Evolutionary conservation across 495 filamentous ascomycete genomes (phyloP).

Genomic region (Talaromyces trachyspermus): DNA sequence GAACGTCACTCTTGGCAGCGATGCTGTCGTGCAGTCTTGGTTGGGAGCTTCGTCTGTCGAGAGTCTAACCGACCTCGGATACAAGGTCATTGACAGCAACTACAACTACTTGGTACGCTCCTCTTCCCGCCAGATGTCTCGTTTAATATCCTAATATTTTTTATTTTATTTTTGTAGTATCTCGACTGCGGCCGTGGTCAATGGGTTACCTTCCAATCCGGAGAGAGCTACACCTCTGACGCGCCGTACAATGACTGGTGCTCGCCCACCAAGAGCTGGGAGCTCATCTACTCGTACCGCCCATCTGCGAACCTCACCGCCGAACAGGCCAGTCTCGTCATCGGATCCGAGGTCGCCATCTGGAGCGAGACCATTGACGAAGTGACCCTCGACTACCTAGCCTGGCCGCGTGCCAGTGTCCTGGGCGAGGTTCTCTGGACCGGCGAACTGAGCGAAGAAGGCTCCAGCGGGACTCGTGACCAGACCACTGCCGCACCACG

Average conservation of each 20-base stretch:
- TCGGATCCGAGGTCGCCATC: constrained; percentile 70
- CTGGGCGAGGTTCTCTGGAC: constrained; percentile 74
- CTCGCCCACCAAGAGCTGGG: constrained; percentile 65
- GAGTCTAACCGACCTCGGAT: constrained; percentile 47
- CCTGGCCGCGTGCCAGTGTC: constrained; percentile 44
- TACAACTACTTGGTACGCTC: constrained; percentile 61
- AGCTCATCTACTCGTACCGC: constrained; percentile 69
- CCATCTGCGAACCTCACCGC: constrained; percentile 52
- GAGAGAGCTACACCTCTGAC: neutral
- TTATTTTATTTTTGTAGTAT: constrained; percentile 42
- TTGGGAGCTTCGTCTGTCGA: constrained; percentile 48
- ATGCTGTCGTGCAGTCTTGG: constrained; percentile 71
- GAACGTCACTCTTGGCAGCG: constrained; percentile 56
- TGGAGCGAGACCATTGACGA: constrained; percentile 74
- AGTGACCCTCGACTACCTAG: constrained; percentile 47
- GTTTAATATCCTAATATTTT: too few species aligned
- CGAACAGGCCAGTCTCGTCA: constrained; percentile 51
- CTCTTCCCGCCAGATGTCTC: too few species aligned
- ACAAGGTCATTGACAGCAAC: constrained; percentile 63
- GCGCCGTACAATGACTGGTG: constrained; percentile 71
- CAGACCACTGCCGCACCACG: constrained; percentile 49
- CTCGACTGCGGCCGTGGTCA: constrained; percentile 75
- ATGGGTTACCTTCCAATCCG: constrained; percentile 59
- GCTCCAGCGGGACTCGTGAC: constrained; percentile 53
- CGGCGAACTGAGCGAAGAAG: constrained; percentile 25